phyloP scores from a whole-genome alignment of 345 rosid genomes.

The Populus deltoides region DNA sequence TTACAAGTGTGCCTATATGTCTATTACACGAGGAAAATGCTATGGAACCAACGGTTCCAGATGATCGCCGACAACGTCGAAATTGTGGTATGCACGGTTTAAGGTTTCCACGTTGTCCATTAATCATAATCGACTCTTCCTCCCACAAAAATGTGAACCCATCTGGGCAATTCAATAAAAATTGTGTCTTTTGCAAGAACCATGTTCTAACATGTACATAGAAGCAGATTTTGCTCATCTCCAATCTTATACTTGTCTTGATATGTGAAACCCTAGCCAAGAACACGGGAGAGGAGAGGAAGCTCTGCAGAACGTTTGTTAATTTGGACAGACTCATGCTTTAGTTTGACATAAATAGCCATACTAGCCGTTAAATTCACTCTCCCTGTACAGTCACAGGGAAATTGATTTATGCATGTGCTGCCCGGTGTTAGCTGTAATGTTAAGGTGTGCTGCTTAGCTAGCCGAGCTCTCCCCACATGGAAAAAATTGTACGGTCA shows the following conservation, averaged over 20 bases:
- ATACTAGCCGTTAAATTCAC: not conserved
- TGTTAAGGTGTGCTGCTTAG: not conserved
- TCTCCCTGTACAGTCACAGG: not conserved
- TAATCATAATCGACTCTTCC: not conserved
- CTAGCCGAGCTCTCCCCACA: conserved; percentile 6
- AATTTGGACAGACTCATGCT: conserved; percentile 10
- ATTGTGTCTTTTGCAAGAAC: not conserved
- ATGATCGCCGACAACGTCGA: conserved; percentile 17
- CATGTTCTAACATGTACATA: not conserved
- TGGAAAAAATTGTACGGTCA: not conserved
- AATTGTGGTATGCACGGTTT: not conserved
- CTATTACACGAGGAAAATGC: not conserved
- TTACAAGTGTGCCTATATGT: not conserved
- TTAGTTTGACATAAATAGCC: conserved; percentile 10
- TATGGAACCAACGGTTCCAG: conserved; percentile 3
- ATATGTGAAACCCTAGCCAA: conserved; percentile 24
- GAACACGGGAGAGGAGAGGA: not conserved
- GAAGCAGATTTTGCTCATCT: not conserved
- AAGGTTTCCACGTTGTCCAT: not conserved
- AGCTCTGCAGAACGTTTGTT: conserved; percentile 41
- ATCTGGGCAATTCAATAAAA: too few species aligned
- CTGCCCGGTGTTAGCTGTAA: conserved; percentile 12
- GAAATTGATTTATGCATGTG: not conserved
- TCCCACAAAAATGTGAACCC: not conserved
- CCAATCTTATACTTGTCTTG: not conserved